Evolutionary conservation across 768 basidiomycete genomes (phyloP), one percentile per base, ranked within the genome.

Genomic region (Lentinus brumalis): DNA sequence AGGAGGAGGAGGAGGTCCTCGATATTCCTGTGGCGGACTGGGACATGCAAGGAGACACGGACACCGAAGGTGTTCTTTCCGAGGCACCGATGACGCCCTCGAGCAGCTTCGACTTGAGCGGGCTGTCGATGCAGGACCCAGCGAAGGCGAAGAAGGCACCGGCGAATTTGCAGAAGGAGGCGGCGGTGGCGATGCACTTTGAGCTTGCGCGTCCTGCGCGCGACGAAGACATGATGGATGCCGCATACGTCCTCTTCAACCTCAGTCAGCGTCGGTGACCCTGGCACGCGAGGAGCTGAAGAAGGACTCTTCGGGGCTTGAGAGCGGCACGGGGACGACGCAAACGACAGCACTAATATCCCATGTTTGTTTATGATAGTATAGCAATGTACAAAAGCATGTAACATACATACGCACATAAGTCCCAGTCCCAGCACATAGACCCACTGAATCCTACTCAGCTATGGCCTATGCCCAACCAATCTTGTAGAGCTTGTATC

Each of bases 211-310:
- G 41, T 21, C 61, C 32, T 68, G 79, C 81, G 47, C 46, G 21
- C 14, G 85, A 88, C 69, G 83, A 87, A 38, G 87, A 87, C 57
- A 83, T 84, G 74, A 86, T 90, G 84, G 83, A 82, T 61, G 88
- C 87, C 26, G 88, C 88, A 30, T 74, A 88, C 42, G 84, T 83
- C 45, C 73, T 90, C 18, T 89, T 87, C 69, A 87, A 88, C 38
- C 76, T 81, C 40, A 75, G 79, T 41, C 70, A 73, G 39, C 62
- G 70, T 53, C 16, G 62, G 29, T 63, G 54, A 59, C 35, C 9
- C 10, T 11, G 21, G 21, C 21, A 26, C 21, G 21, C 21, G 21
- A 26, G 21, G 35, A 35, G 35, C 7, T 6, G 35, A 35, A 5
- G 45, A 16, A 10, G 42, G 18, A 18, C 14, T 41, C 42, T 8